Evolutionary conservation across 2,329 filamentous ascomycete genomes (phyloP).

Genomic region (Mollisiaceae sp.): DNA sequence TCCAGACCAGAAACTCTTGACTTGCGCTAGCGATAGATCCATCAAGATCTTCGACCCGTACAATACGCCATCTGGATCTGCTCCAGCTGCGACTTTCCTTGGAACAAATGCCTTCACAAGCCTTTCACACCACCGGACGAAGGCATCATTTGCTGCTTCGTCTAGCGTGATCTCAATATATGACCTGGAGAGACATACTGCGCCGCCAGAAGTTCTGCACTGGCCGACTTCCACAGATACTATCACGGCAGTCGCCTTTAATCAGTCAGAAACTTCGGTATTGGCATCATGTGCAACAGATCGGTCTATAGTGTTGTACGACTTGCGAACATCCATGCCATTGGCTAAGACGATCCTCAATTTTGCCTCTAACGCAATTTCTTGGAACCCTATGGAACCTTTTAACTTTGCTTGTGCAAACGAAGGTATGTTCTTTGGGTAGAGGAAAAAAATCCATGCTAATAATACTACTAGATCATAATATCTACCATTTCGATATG

Average conservation of each 20-base stretch:
- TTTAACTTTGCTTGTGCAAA: conserved; percentile 94
- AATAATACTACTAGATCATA: conserved; percentile 58
- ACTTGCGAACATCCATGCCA: conserved; percentile 84
- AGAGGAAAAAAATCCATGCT: background rate
- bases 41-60: conserved; percentile 94
- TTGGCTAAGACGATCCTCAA: conserved; percentile 81
- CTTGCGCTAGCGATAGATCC: conserved; percentile 83
- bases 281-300: conserved; percentile 86
- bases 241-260: conserved; percentile 87
- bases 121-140: conserved; percentile 79
- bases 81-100: conserved; percentile 84
- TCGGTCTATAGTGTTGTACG: conserved; percentile 86
- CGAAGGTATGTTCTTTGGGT: conserved; percentile 52
- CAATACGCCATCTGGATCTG: conserved; percentile 67
- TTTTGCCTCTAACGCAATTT: conserved; percentile 81
- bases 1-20: conserved; percentile 80
- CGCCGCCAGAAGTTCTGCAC: conserved; percentile 78
- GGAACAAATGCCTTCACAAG: conserved; percentile 83
- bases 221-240: conserved; percentile 93
- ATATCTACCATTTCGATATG: conserved; percentile 78
- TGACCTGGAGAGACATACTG: conserved; percentile 80
- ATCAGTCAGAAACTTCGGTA: conserved; percentile 91
- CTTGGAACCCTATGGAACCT: conserved; percentile 94
- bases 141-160: conserved; percentile 79
- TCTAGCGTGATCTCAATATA: conserved; percentile 85